Base-by-base conservation (phyloP, 371 early-diverging fungal genomes). In the Cokeromyces recurvatus region DNA sequence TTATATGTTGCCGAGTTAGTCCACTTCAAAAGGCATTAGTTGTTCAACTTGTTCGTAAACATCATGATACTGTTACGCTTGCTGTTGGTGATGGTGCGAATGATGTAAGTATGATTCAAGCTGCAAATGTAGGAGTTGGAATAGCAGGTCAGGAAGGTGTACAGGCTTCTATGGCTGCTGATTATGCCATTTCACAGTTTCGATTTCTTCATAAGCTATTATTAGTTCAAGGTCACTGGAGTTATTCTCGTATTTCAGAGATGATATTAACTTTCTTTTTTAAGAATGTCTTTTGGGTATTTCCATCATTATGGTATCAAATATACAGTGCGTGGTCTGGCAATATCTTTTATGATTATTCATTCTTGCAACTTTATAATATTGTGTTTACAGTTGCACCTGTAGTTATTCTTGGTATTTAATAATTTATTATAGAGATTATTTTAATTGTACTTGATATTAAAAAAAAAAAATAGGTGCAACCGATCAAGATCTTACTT, bases 1-100 rank as follows among this genome's bases (percentile, higher is more conserved):
- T 98, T 0, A 78, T 97, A 1, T 94, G 95, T 65, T 97, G 96
- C 55, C 87, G 99, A 39, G 92, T 92, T 0, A 86, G 87, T 17
- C 99, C 99, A 2, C 63, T 94, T 46, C 97, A 99, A 64, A 99
- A 99, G 74, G 97, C 97, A 0, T 69, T 89, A 54, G 98, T 99
- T 23, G 96, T 98, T 1, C 81, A 85, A 43, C 67, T 95, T 41
- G 86, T 99, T n/a, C 84, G 89, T 27, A 80, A 86, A 39, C 87
- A 84, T 27, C 76, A 75, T 39, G 79, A 68, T 25, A 84, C 84
- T 17, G 83, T 85, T 36, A 93, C 90, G 44, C 76, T 94, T 42
- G 97, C 91, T 11, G 91, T 99, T 36, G 99, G 99, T 15, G 99
- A 99, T 68, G 99, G 99, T 8, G 98, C 97, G 44, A 94, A 95